Evolutionary conservation across 2,329 filamentous ascomycete species (phyloP).

Genomic region (Verticillium nonalfalfae): DNA sequence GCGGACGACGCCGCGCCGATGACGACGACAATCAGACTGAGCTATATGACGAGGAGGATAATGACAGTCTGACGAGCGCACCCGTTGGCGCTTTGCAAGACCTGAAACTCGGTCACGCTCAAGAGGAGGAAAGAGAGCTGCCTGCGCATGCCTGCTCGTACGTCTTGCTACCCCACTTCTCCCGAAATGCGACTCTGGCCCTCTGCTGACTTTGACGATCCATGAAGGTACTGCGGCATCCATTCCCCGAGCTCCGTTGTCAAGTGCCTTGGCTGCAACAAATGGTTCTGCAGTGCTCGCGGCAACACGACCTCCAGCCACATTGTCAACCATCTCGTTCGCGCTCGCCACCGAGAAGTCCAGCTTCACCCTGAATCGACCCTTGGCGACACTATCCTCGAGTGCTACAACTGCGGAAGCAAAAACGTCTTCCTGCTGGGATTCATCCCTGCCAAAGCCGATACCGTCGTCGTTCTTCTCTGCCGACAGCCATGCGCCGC

Average conservation of each 20-base stretch:
- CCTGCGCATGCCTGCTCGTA: constrained; percentile 95
- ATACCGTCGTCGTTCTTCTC: constrained; percentile 93
- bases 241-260: constrained; percentile 94
- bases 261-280: constrained; percentile 91
- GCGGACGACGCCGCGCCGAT: constrained; percentile 65
- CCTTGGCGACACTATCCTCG: constrained; percentile 89
- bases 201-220: not conserved
- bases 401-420: constrained; percentile 99
- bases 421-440: constrained; percentile 97
- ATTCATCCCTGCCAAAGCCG: constrained; percentile 97
- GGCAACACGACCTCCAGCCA: constrained; percentile 96
- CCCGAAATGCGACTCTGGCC: not conserved
- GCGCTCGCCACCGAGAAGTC: constrained; percentile 97
- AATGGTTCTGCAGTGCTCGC: constrained; percentile 98
- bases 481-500: constrained; percentile 95
- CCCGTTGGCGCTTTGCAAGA: constrained; percentile 70
- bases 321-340: constrained; percentile 96
- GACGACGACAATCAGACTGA: constrained; percentile 90
- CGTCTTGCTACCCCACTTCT: constrained; percentile 29
- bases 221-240: constrained; percentile 81
- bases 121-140: constrained; percentile 83
- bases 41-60: constrained; percentile 75
- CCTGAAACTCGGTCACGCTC: constrained; percentile 41
- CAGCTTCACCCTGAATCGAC: constrained; percentile 91
- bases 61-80: constrained; percentile 69